These are phyloP conservation scores for Talaromyces rugulosus DNA, from an alignment of 2,329 filamentous ascomycete species.

Conservation along the genomic window DNA sequence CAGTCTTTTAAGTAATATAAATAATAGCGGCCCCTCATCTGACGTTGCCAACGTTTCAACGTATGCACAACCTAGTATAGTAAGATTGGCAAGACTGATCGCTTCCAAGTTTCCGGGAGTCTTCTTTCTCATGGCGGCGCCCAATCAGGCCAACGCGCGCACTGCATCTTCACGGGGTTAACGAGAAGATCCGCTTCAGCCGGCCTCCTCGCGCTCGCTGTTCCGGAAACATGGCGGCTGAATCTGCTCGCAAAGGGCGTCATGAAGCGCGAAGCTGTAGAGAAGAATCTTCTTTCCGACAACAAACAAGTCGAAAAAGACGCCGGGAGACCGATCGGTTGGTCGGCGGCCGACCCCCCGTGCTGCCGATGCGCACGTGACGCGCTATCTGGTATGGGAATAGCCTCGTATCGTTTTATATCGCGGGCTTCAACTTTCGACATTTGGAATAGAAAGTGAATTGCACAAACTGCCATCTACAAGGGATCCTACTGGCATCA, in stretches of 20 bases:
- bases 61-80: not conserved
- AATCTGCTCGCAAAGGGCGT: not conserved
- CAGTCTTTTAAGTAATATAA: not conserved
- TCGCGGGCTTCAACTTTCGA: too few relatives aligned
- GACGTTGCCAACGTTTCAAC: not conserved
- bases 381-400: not conserved
- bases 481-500: too few relatives aligned
- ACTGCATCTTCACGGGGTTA: too few relatives aligned
- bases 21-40: not conserved
- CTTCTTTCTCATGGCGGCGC: not conserved
- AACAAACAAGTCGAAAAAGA: not conserved
- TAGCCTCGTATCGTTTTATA: not conserved
- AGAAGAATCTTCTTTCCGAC: not conserved
- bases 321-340: not conserved
- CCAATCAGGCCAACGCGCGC: not conserved
- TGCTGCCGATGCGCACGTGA: not conserved
- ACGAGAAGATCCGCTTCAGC: not conserved
- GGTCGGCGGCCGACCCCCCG: not conserved
- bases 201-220: not conserved
- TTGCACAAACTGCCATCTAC: too few relatives aligned
- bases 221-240: not conserved
- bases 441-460: too few relatives aligned
- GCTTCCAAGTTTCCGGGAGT: not conserved
- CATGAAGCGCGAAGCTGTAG: not conserved
- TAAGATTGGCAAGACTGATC: not conserved